phyloP scores from a whole-genome alignment of 768 basidiomycete species.

The Jaapia argillacea region DNA sequence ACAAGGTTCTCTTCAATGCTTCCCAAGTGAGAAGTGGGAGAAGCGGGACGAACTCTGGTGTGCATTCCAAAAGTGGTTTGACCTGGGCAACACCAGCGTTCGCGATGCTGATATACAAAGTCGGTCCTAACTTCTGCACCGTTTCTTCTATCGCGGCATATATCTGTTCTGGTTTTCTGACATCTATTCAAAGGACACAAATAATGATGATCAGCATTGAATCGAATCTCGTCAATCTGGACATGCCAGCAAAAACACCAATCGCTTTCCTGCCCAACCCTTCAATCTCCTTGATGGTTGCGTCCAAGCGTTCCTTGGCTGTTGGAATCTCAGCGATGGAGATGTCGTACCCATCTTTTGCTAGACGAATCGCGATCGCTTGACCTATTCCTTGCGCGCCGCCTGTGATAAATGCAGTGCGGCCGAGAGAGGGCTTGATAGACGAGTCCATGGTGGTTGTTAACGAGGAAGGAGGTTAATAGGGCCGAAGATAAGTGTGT shows the following conservation, averaged over 20 bases:
- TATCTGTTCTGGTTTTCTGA: conserved; percentile 18
- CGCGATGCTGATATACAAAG: conserved; percentile 17
- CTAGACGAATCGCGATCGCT: conserved; percentile 8
- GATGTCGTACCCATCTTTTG: conserved; percentile 6
- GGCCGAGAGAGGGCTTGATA: conserved; percentile 17
- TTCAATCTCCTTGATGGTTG: conserved; percentile 19
- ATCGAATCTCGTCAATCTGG: background rate
- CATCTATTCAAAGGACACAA: too few relatives aligned
- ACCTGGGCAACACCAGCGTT: conserved; percentile 24
- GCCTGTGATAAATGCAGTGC: conserved; percentile 2
- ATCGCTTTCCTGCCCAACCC: conserved; percentile 19
- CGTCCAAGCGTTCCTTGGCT: conserved; percentile 9
- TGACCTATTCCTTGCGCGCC: conserved; percentile 7
- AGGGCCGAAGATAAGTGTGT: too few relatives aligned
- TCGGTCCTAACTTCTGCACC: conserved; percentile 18
- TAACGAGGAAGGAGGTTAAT: too few relatives aligned
- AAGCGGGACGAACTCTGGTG: conserved; percentile 13
- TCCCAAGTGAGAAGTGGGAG: too few relatives aligned
- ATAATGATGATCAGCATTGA: background rate
- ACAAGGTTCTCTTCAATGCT: background rate
- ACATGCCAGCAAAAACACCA: conserved; percentile 15
- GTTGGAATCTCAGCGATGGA: conserved; percentile 4
- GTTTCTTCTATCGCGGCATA: conserved; percentile 20
- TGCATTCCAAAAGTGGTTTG: conserved; percentile 19
- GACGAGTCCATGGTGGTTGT: too few relatives aligned